Evolutionary conservation across 2,329 filamentous ascomycete genomes (phyloP), one percentile per base, ranked within the genome.

Genomic region (Fusarium citri): DNA sequence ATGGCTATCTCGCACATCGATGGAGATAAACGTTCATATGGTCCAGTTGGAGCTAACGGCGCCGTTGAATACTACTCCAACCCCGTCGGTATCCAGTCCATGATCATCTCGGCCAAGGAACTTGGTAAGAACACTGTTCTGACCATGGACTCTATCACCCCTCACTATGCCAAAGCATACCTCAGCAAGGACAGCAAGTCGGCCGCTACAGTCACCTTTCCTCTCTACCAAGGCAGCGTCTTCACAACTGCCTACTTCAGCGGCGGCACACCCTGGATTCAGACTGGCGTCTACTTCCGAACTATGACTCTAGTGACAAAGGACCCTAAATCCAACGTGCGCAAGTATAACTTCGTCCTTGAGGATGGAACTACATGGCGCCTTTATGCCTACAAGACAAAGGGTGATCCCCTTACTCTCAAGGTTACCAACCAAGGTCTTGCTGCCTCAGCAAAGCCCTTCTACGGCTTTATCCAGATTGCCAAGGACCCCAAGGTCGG

Each of bases 141-240:
- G 30, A 87, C 86, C 0, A 84, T 78, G 16, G 84, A 87, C 77
- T 82, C 80, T 71, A 78, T 86, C 69, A 90, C 83, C 59, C 88
- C 84, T 55, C 91, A 83, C 76, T 92, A 83, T 37, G 86, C 81
- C 16, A 89, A 93, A 68, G 88, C 94, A 47, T 91, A 92, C 46
- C 83, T 98, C 31, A 86, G 83, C 53, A 84, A 85, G 5, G 81
- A 84, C 23, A 76, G 79, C n/a, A 82, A 83, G 5, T 84, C 86
- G 10, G 78, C 83, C 2, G 87, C 91, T 1, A 83, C 86, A 2
- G 86, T 98, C 22, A 91, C 88, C 0, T 94, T 97, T 69, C 94
- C 94, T 0, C 77, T 98, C 10, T 89, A 97, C 0, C 95, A 98
- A 76, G 96, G 96, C 14, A 96, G 97, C 89, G 91, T 89, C 0